Conservation (phyloP, 2,329 filamentous ascomycete genomes). For the Paracoccidioides brasiliensis region DNA sequence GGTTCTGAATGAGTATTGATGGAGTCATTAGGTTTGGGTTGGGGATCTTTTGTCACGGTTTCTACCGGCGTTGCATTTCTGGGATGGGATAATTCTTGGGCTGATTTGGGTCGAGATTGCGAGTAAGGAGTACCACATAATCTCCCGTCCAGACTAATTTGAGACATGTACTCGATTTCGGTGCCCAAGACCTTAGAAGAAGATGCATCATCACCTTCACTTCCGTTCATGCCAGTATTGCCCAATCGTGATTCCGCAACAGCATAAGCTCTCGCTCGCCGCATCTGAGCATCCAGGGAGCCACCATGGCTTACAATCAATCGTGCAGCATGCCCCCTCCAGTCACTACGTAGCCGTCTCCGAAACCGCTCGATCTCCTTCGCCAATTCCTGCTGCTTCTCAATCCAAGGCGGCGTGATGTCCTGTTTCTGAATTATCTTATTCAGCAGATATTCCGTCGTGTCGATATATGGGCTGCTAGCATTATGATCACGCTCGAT, state of each 20-base stretch:
- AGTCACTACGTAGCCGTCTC: constrained; percentile 61
- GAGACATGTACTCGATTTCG: constrained; percentile 6
- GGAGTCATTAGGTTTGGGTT: not conserved
- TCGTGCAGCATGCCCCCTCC: constrained; percentile 69
- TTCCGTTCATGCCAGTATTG: not conserved
- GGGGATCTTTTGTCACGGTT: not conserved
- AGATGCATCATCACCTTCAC: not conserved
- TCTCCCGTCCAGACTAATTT: constrained; percentile 18
- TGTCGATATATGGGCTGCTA: constrained; percentile 82
- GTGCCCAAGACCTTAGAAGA: too few relatives aligned
- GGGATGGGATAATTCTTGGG: not conserved
- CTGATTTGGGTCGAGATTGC: not conserved
- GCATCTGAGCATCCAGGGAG: constrained; percentile 58
- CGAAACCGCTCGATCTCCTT: constrained; percentile 59
- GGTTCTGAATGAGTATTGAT: constrained; percentile 4
- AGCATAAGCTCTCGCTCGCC: constrained; percentile 58
- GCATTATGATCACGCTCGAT: constrained; percentile 63
- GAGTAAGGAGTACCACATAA: constrained; percentile 5
- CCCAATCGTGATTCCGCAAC: constrained; percentile 39
- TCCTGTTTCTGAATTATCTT: constrained; percentile 96
- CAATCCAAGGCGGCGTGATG: constrained; percentile 94
- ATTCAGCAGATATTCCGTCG: constrained; percentile 96
- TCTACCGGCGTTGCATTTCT: not conserved
- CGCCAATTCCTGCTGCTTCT: constrained; percentile 86
- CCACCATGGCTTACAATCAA: constrained; percentile 69